Evolutionary conservation across 805 yeast genomes (phyloP).

Genomic region (Isabelozyma rhagii): DNA sequence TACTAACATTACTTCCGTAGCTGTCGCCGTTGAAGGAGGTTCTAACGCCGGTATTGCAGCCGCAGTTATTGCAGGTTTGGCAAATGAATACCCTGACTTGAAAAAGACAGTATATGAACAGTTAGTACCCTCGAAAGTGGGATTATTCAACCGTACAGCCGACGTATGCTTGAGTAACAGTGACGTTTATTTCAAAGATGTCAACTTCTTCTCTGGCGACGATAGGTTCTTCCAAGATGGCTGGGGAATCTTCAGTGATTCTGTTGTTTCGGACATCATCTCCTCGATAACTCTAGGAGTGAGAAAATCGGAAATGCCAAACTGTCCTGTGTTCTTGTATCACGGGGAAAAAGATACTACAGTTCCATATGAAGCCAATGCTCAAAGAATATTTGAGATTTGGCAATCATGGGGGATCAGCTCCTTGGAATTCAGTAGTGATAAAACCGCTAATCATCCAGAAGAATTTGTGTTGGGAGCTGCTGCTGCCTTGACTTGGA

Average conservation of each 20-base stretch:
- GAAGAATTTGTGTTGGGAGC: conserved; percentile 12
- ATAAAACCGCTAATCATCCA: conserved; percentile 13
- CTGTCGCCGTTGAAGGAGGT: conserved; percentile 15
- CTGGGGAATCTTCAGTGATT: not conserved
- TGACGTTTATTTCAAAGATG: conserved; percentile 2
- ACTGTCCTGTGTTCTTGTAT: conserved; percentile 16
- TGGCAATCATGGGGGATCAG: conserved; percentile 23
- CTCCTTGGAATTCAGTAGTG: conserved; percentile 20
- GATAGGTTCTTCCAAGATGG: conserved; percentile 3
- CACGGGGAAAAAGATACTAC: conserved; percentile 17
- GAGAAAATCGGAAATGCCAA: conserved; percentile 10
- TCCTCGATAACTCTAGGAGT: not conserved
- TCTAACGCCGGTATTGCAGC: conserved; percentile 20
- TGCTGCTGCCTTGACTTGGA: conserved; percentile 16
- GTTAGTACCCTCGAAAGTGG: conserved; percentile 1
- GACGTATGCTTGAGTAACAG: not conserved
- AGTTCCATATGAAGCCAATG: conserved; percentile 9
- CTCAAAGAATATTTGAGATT: conserved; percentile 12
- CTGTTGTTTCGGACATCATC: not conserved
- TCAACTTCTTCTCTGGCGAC: conserved; percentile 5
- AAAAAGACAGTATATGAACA: conserved; percentile 1
- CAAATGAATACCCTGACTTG: conserved; percentile 23
- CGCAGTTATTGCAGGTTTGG: conserved; percentile 20
- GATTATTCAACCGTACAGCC: not conserved
- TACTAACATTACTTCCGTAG: conserved; percentile 19